Conservation (phyloP, 2,329 filamentous ascomycete genomes). For the Phialemoniopsis sp. region DNA sequence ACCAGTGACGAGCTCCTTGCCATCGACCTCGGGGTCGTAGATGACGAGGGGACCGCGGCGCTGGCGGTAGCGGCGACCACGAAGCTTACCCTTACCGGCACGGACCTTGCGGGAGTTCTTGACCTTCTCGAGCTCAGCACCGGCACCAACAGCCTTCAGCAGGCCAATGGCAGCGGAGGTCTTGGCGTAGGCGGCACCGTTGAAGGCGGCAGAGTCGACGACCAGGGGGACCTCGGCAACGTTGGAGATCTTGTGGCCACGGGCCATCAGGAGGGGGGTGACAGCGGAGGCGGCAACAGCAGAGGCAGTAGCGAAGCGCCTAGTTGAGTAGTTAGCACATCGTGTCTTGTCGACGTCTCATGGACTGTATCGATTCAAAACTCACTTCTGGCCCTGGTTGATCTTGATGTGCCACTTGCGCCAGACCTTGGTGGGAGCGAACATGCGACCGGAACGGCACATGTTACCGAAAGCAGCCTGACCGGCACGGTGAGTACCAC, state of each 20-base stretch:
- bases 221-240: slow-evolving; percentile 97
- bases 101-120: slow-evolving; percentile 95
- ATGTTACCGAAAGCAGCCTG: slow-evolving; percentile 99
- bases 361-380: slow-evolving; percentile 10
- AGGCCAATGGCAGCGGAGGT: slow-evolving; percentile 83
- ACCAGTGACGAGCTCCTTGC: slow-evolving; percentile 86
- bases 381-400: slow-evolving; percentile 96
- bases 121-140: slow-evolving; percentile 90
- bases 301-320: slow-evolving; percentile 96
- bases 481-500: slow-evolving; percentile 99
- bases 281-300: slow-evolving; percentile 95
- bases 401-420: slow-evolving; percentile 99
- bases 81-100: slow-evolving; percentile 97
- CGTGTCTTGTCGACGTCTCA: background rate
- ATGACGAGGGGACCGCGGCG: slow-evolving; percentile 96
- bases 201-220: slow-evolving; percentile 85
- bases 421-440: slow-evolving; percentile 99
- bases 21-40: slow-evolving; percentile 93
- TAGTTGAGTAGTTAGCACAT: slow-evolving; percentile 29
- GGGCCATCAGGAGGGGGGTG: slow-evolving; percentile 90
- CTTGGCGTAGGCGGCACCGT: slow-evolving; percentile 75
- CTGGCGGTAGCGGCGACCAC: slow-evolving; percentile 94
- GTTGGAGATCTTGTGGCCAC: slow-evolving; percentile 89
- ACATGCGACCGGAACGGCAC: slow-evolving; percentile 99
- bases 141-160: slow-evolving; percentile 86